Percentiles rank a stretch among this genome's conserved stretches.
phyloP scores from a whole-genome alignment of 2,329 filamentous ascomycete species.

The Cladosporium sp. region DNA sequence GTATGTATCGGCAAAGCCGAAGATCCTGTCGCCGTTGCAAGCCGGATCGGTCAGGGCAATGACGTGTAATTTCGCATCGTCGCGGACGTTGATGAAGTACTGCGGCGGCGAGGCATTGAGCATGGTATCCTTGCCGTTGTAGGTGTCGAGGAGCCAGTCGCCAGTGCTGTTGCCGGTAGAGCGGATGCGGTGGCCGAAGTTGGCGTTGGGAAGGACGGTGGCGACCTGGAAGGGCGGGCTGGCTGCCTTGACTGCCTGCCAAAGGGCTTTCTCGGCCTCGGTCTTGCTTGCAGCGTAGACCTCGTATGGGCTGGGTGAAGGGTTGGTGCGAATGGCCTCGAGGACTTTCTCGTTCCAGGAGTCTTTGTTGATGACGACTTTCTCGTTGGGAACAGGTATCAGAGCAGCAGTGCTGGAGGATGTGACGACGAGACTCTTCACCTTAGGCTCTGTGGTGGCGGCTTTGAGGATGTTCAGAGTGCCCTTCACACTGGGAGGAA shows the following conservation, averaged over 20 bases:
- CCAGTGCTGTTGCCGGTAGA: slow-evolving; percentile 15
- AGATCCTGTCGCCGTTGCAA: slow-evolving; percentile 53
- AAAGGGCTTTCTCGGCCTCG: slow-evolving; percentile 48
- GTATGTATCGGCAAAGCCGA: slow-evolving; percentile 52
- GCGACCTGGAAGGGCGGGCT: slow-evolving; percentile 49
- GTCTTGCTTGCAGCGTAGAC: slow-evolving; percentile 52
- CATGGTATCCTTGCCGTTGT: not conserved
- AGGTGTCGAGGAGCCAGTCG: slow-evolving; percentile 8
- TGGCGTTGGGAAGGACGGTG: slow-evolving; percentile 34
- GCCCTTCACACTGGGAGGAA: slow-evolving; percentile 41
- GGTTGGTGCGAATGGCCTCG: slow-evolving; percentile 34
- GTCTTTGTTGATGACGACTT: slow-evolving; percentile 35
- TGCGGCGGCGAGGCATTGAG: slow-evolving; percentile 19
- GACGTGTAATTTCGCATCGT: slow-evolving; percentile 54
- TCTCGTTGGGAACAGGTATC: slow-evolving; percentile 38
- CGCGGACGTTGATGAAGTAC: slow-evolving; percentile 50
- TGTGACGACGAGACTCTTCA: slow-evolving; percentile 48
- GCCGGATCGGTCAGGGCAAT: slow-evolving; percentile 50
- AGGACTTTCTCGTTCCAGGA: slow-evolving; percentile 35
- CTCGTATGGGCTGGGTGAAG: not conserved
- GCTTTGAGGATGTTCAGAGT: slow-evolving; percentile 43
- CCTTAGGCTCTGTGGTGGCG: slow-evolving; percentile 40
- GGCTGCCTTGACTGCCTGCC: slow-evolving; percentile 48
- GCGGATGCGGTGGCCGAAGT: slow-evolving; percentile 25
- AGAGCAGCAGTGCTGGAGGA: slow-evolving; percentile 40